phyloP scores from a whole-genome alignment of 495 filamentous ascomycete genomes.

The Trichodelitschia bisporula region DNA sequence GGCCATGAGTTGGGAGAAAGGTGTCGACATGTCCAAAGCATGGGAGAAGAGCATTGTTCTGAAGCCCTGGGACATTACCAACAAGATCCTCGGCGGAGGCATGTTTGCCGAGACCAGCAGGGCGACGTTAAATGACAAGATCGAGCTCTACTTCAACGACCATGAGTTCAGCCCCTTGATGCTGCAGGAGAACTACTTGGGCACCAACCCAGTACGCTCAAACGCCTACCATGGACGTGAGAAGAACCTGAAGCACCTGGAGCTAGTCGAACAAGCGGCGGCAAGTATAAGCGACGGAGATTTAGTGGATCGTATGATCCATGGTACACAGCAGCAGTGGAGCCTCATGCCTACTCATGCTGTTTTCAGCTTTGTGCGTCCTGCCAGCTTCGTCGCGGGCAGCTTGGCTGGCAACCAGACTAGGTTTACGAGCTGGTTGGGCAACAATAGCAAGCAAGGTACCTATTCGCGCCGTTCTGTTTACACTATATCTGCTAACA shows the following conservation, averaged over 20 bases:
- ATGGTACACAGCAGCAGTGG: conserved; percentile 95
- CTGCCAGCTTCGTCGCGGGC: conserved; percentile 74
- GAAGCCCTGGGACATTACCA: conserved; percentile 93
- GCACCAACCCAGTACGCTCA: conserved; percentile 43
- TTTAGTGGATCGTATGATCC: conserved; percentile 92
- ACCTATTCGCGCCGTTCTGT: neutral
- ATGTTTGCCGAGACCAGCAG: conserved; percentile 66
- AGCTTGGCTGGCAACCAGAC: conserved; percentile 31
- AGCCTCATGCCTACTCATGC: conserved; percentile 92
- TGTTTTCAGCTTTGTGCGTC: conserved; percentile 83
- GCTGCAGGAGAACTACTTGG: conserved; percentile 95
- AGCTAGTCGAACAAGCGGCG: conserved; percentile 66
- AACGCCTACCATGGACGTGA: conserved; percentile 28
- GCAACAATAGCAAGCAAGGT: conserved; percentile 75
- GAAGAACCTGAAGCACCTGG: conserved; percentile 51
- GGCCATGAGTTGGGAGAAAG: conserved; percentile 46
- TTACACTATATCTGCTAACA: conserved; percentile 5
- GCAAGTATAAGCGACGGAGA: conserved; percentile 95
- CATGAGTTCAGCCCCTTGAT: conserved; percentile 92
- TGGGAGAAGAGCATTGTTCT: conserved; percentile 96
- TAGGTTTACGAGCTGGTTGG: conserved; percentile 70
- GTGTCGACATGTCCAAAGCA: conserved; percentile 79
- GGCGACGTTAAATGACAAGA: conserved; percentile 81
- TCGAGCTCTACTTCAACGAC: conserved; percentile 97
- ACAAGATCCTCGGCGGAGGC: conserved; percentile 70